A percentile compares a stretch with the other conserved stretches of the same genome.
These are phyloP conservation scores for Arxiozyma heterogenica DNA, from an alignment of 1,139 yeast species.

Conservation along the genomic window DNA sequence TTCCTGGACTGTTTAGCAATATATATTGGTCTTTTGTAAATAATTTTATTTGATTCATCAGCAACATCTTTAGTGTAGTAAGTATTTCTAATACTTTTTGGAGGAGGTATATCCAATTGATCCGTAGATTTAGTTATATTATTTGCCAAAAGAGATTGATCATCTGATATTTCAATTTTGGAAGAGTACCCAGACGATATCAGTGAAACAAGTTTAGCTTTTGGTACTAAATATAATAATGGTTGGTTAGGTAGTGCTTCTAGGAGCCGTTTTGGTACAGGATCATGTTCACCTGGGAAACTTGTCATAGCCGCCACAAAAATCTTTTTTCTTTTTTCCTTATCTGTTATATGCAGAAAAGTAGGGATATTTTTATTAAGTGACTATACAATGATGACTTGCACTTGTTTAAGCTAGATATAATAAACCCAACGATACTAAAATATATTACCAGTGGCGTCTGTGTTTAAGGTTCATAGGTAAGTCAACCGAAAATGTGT, in stretches of 20 bases:
- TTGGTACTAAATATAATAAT: constrained; percentile 25
- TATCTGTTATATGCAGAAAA: background rate
- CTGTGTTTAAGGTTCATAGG: background rate
- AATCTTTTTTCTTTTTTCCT: background rate
- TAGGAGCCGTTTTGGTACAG: constrained; percentile 22
- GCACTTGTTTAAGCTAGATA: too few species aligned
- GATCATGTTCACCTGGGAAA: constrained; percentile 25
- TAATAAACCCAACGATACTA: too few species aligned
- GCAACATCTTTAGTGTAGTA: constrained; percentile 4
- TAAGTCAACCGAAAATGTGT: background rate
- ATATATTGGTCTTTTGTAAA: constrained; percentile 16
- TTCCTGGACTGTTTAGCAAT: background rate
- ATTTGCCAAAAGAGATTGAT: constrained; percentile 8
- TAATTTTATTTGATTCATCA: constrained; percentile 3
- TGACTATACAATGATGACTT: background rate
- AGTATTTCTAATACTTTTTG: constrained; percentile 5
- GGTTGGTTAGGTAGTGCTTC: constrained; percentile 25
- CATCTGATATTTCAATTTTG: constrained; percentile 5
- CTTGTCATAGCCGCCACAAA: constrained; percentile 24
- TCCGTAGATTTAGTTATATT: constrained; percentile 1
- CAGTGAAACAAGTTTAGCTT: constrained; percentile 17
- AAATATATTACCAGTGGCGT: background rate
- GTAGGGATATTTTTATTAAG: too few species aligned
- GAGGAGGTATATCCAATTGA: background rate
- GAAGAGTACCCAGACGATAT: constrained; percentile 12